A percentile compares a stretch with the other conserved stretches of the same genome.
These are phyloP conservation scores for Phytophthora palmivora DNA, from an alignment of 352 stramenopile genomes.

Conservation along the genomic window DNA sequence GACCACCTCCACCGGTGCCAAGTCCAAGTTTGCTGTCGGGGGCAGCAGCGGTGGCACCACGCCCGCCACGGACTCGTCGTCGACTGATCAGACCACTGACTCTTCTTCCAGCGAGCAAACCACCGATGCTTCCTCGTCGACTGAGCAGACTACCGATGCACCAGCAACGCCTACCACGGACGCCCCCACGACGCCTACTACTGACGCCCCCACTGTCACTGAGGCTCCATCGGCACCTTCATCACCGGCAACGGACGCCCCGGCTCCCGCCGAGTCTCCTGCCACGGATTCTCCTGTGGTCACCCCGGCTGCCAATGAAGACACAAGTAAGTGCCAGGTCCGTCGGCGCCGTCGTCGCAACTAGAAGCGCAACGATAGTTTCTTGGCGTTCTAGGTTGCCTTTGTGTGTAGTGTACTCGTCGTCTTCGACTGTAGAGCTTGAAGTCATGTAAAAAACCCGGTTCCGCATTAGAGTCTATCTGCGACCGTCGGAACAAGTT, in stretches of 20 bases:
- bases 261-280: conserved; percentile 5
- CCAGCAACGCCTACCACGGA: background rate
- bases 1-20: conserved; percentile 30
- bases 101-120: conserved; percentile 9
- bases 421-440: conserved; percentile 4
- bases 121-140: conserved; percentile 10
- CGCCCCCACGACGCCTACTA: background rate
- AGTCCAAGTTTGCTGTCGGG: conserved; percentile 35
- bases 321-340: conserved; percentile 34
- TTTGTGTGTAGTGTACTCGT: conserved; percentile 14
- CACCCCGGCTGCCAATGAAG: conserved; percentile 10
- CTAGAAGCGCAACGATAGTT: conserved; percentile 25
- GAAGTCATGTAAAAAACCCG: conserved; percentile 26
- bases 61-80: conserved; percentile 25
- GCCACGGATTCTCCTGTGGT: conserved; percentile 17
- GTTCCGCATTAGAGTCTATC: conserved; percentile 13
- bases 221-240: conserved; percentile 20
- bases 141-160: conserved; percentile 14
- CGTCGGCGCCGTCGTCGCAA: conserved; percentile 29
- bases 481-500: conserved; percentile 19
- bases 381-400: conserved; percentile 8
- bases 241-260: conserved; percentile 13
- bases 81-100: conserved; percentile 10
- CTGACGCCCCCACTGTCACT: conserved; percentile 4
- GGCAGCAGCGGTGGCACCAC: conserved; percentile 10